Base-by-base conservation (phyloP, 305 asterid species). In the Solanum hybrid region DNA sequence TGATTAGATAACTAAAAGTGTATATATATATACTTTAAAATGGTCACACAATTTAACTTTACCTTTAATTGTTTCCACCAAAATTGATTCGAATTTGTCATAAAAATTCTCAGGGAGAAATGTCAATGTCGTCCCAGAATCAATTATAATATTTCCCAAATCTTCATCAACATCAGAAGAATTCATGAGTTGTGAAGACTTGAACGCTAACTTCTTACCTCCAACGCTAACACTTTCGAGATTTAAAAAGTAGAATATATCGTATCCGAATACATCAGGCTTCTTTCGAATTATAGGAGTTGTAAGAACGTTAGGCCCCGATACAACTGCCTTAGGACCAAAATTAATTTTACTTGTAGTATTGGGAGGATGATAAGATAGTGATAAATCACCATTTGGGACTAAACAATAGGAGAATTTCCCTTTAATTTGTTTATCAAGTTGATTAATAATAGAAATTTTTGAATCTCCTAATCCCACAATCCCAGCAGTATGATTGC, bases 401-500 rank as follows among this genome's bases (percentile, higher is more conserved):
- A 45, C 91, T 4, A 93, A 19, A 40, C 96, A 95, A 45, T 95
- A 95, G 1, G 97, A 93, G 90, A 94, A 94, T 56, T 31, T 91
- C 1, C 97, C 94, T n/a, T 86, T 79, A 3, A 93, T 80, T 5
- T 91, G 78, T 64, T 34, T 40, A 5, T 87, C 77, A n/a, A 94
- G 82, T 71, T 94, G 97, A 29, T 88, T 90, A 38, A 94, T 13
- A 1, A 94, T 91, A 2, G 96, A 94, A 1, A 91, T 6, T 0
- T 89, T 3, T 7, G 95, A 94, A 19, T 92, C 92, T 10, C 95
- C 94, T 14, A 94, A 92, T 1, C 97, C 97, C 24, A 94, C 24
- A 22, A 94, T 91, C 1, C 96, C 97, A 1, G 96, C 88, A 6
- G 78, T 91, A 6, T 29, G 12, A 2, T 71, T 89, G 82, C 86